Base-by-base conservation (phyloP, 208 protist genomes). In the Entamoeba moshkovskii region DNA sequence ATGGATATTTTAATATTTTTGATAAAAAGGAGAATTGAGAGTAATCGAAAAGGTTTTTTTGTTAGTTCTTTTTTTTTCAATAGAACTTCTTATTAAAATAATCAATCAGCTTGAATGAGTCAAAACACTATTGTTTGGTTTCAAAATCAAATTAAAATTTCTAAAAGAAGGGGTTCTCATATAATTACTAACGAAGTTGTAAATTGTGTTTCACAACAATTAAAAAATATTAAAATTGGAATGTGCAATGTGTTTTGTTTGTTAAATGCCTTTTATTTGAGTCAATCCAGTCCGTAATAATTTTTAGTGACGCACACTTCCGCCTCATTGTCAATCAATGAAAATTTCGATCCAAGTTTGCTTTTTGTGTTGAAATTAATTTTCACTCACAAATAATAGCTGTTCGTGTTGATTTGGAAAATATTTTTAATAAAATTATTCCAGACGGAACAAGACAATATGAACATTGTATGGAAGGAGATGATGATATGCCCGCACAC, bases 401-500 rank as follows among this genome's bases (percentile, higher is more conserved):
- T 42, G 52, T 92, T 16, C 18, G 38, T 45, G 11, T 45, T 38
- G 66, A 91, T 16, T 25, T 91, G 16, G 38, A 91, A 4, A 45
- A 11, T 91, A 22, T 22, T 45, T 91, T 93, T 45, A 46, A 93
- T 66, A 42, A 46, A 46, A 4, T 93, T 3, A 22, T 46, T 29
- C 93, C 93, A 46, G 33, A 66, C 47, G 59, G 59, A 22, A 48
- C 59, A 48, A 29, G n/a, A 46, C 6, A 1, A 29, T 59, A 33
- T n/a, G 45, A 29, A 91, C 92, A 93, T 49, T 48, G 33, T 44
- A 11, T 94, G 2, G 94, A 94, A 52, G 94, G 94, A 22, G 52
- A 33, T 33, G 94, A 95, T 66, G 94, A 95, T 45, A 94, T 94
- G 52, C 45, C 94, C 1, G 93, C 94, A 45, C 94, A 95, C 46